phyloP scores from a whole-genome alignment of 2,329 filamentous ascomycete genomes.

The Diaporthe sp. region DNA sequence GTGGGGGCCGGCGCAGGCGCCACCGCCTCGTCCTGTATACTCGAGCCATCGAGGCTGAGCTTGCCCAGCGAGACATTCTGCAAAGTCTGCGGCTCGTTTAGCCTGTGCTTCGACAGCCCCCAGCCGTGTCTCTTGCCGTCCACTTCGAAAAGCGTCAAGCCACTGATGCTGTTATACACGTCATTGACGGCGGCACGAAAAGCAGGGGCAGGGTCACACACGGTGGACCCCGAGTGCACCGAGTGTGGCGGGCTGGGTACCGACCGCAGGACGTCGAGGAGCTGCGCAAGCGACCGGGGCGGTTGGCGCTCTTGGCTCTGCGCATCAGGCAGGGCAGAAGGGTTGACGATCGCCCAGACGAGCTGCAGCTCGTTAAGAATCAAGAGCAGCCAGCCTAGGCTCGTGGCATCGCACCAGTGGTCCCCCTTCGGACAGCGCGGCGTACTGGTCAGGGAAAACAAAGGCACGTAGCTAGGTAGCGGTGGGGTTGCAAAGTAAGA shows the following conservation, averaged over 20 bases:
- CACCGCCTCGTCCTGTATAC: neutral
- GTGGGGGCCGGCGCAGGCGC: neutral
- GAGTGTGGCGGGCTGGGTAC: slow-evolving; percentile 59
- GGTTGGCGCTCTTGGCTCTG: slow-evolving; percentile 37
- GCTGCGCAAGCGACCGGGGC: slow-evolving; percentile 57
- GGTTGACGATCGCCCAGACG: slow-evolving; percentile 55
- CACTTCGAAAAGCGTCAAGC: slow-evolving; percentile 62
- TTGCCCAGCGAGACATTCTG: slow-evolving; percentile 32
- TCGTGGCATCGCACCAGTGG: slow-evolving; percentile 64
- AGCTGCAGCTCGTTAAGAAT: slow-evolving; percentile 61
- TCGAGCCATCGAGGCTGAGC: slow-evolving; percentile 10
- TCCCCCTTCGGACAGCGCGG: slow-evolving; percentile 64
- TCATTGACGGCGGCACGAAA: slow-evolving; percentile 63
- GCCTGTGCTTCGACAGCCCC: slow-evolving; percentile 58
- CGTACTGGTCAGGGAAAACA: slow-evolving; percentile 51
- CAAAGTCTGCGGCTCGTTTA: slow-evolving; percentile 52
- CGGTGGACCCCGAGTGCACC: slow-evolving; percentile 53
- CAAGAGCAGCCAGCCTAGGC: slow-evolving; percentile 68
- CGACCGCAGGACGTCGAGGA: slow-evolving; percentile 57
- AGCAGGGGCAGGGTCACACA: slow-evolving; percentile 63
- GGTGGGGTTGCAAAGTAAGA: neutral
- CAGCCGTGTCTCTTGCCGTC: slow-evolving; percentile 62
- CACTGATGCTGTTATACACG: slow-evolving; percentile 63
- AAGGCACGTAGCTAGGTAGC: slow-evolving; percentile 21
- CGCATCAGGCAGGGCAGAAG: slow-evolving; percentile 41